Evolutionary conservation across 768 basidiomycete species (phyloP), one percentile per base, ranked within the genome.

Genomic region (Hortiboletus flavorubellus): DNA sequence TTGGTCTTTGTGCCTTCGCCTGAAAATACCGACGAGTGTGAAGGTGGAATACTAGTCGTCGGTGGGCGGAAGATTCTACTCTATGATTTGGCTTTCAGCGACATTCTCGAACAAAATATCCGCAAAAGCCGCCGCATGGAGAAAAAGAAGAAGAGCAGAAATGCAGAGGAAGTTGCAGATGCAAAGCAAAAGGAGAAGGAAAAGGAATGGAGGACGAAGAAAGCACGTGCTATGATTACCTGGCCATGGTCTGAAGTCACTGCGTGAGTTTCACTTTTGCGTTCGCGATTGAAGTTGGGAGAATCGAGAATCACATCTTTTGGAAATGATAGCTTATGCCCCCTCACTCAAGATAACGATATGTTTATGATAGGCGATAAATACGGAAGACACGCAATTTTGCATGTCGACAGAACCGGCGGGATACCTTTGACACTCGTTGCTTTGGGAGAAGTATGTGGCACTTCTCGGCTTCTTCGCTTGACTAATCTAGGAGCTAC

Each of bases 171-270:
- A 56, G 69, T 56, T 5, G 69, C 68, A 12, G 76, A 75, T 54
- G 83, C 83, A 1, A 78, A 72, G 55, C 74, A 78, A 51, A 86
- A 86, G 60, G 84, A 87, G 59, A 72, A 73, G 37, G 84, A 82
- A 55, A 71, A 78, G 46, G 83, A 84, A 54, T 72, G 66, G 21
- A 78, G 73, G 68, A 80, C 75, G 59, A 74, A 80, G 55, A 89
- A 82, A 55, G 71, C 84, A 0, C 77, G 73, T 37, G 82, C 80
- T 0, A 64, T 67, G 35, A 76, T 90, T 15, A 79, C 83, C 14
- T 91, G 90, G 91, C 88, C 88, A 8, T 91, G 87, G 84, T 80
- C 78, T 54, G 81, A 84, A 56, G 75, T 92, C 39, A 76, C 82
- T 57, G 82, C 86, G 90, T 92, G 66, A 61, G 84, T 72, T 4